Percentiles rank a stretch among this genome's conserved stretches.
These are phyloP conservation scores for Anthoceros angustus DNA, from an alignment of 225 moss, liverwort and hornwort genomes.

Conservation along the genomic window DNA sequence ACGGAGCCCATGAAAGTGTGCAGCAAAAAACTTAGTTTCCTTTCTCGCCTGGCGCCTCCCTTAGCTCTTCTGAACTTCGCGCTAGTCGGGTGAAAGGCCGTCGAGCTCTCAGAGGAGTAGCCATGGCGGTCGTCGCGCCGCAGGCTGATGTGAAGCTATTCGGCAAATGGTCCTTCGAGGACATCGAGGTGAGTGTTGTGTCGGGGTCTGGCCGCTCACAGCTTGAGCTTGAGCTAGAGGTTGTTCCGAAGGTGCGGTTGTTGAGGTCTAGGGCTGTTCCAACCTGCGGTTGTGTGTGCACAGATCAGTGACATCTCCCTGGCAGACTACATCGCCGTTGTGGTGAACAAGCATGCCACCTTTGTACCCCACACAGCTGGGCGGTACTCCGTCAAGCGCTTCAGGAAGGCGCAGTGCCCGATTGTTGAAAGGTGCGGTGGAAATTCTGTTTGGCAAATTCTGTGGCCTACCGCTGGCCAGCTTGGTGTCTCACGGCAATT, in stretches of 20 bases:
- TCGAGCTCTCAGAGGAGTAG: background rate
- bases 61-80: no score
- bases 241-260: no score
- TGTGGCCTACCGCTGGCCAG: no score
- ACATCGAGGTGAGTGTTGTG: conserved; percentile 34
- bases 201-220: background rate
- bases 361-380: conserved; percentile 72
- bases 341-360: conserved; percentile 56
- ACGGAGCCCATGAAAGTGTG: no score
- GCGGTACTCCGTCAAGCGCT: conserved; percentile 67
- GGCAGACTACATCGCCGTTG: conserved; percentile 65
- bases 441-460: background rate
- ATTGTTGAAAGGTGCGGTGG: conserved; percentile 40
- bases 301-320: conserved; percentile 65
- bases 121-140: conserved; percentile 10
- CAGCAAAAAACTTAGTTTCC: no score
- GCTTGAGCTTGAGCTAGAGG: no score
- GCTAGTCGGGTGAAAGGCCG: no score
- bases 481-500: background rate
- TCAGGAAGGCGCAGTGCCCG: conserved; percentile 67
- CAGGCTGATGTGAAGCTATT: conserved; percentile 68
- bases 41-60: no score
- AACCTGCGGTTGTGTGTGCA: background rate
- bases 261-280: background rate
- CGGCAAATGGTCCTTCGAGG: conserved; percentile 64